Percentiles rank a stretch among this genome's conserved stretches.
Evolutionary conservation across 495 filamentous ascomycete genomes (phyloP).

Genomic region (Friedmanniomyces endolithicus): DNA sequence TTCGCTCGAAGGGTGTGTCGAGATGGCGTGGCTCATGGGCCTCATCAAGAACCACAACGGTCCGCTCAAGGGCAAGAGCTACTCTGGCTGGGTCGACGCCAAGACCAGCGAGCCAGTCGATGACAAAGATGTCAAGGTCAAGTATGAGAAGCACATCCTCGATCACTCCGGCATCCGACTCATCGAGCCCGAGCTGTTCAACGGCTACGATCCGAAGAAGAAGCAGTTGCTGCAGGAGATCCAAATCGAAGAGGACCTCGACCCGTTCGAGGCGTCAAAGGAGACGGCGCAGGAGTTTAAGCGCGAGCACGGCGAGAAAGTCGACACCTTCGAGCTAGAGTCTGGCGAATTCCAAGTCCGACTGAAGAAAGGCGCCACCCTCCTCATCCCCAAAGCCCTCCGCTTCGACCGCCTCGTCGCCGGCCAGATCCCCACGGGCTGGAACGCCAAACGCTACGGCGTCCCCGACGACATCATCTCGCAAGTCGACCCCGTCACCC

Average conservation of each 20-base stretch:
- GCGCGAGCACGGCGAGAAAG: conserved; percentile 91
- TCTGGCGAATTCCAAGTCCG: conserved; percentile 89
- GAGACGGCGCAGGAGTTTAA: conserved; percentile 96
- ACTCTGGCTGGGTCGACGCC: conserved; percentile 93
- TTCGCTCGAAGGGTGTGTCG: conserved; percentile 92
- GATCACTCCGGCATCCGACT: conserved; percentile 96
- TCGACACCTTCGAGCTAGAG: conserved; percentile 93
- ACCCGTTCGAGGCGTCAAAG: conserved; percentile 93
- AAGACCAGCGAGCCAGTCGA: conserved; percentile 93
- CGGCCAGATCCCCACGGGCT: conserved; percentile 91
- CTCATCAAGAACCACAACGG: conserved; percentile 98
- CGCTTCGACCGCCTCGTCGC: conserved; percentile 94
- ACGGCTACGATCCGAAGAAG: conserved; percentile 94
- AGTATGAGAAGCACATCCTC: conserved; percentile 91
- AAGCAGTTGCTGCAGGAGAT: conserved; percentile 98
- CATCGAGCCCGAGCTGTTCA: conserved; percentile 94
- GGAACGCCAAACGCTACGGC: conserved; percentile 90
- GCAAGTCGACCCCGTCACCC: conserved; percentile 90
- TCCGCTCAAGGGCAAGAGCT: conserved; percentile 90
- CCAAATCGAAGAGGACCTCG: conserved; percentile 88
- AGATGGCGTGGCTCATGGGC: conserved; percentile 99
- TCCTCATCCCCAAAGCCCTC: conserved; percentile 92
- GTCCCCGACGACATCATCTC: conserved; percentile 94
- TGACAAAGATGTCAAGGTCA: conserved; percentile 91
- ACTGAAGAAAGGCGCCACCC: conserved; percentile 82